These are phyloP conservation scores for Vanrija pseudolonga DNA, from an alignment of 1,284 basidiomycete genomes.

Conservation along the genomic window DNA sequence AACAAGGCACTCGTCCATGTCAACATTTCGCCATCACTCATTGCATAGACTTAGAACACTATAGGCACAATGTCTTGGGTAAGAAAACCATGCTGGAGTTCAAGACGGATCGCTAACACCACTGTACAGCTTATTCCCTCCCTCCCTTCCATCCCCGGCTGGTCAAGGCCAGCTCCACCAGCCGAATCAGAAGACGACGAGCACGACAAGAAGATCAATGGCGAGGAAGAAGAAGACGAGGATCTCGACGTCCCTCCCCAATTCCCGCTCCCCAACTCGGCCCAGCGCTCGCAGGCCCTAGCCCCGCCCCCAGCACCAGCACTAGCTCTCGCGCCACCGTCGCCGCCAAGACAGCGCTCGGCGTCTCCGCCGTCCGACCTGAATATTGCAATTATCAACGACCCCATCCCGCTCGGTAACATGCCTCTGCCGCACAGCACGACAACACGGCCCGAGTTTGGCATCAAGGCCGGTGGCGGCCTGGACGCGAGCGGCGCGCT, in stretches of 20 bases:
- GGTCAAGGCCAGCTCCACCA: background rate
- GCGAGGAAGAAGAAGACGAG: constrained; percentile 51
- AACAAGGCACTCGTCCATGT: too few relatives aligned
- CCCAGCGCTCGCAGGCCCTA: constrained; percentile 63
- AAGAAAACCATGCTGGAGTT: background rate
- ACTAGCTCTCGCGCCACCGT: constrained; percentile 53
- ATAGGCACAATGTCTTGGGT: constrained; percentile 12
- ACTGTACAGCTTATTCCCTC: constrained; percentile 7
- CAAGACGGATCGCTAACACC: background rate
- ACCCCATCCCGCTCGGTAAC: constrained; percentile 37
- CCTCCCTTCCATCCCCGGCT: constrained; percentile 9
- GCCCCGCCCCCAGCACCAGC: constrained; percentile 35
- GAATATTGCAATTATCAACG: constrained; percentile 42
- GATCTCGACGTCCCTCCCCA: constrained; percentile 71
- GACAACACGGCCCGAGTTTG: constrained; percentile 35
- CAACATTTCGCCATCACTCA: constrained; percentile 2
- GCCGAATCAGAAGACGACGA: background rate
- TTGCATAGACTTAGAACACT: background rate
- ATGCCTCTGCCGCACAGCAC: constrained; percentile 44
- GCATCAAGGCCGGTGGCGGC: constrained; percentile 34
- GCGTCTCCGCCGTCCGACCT: constrained; percentile 38
- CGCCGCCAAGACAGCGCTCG: constrained; percentile 60
- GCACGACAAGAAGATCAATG: constrained; percentile 27
- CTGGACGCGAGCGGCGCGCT: background rate
- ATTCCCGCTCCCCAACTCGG: constrained; percentile 76